Conservation (phyloP, 331 rosid species). For the Spiraea crenata region DNA sequence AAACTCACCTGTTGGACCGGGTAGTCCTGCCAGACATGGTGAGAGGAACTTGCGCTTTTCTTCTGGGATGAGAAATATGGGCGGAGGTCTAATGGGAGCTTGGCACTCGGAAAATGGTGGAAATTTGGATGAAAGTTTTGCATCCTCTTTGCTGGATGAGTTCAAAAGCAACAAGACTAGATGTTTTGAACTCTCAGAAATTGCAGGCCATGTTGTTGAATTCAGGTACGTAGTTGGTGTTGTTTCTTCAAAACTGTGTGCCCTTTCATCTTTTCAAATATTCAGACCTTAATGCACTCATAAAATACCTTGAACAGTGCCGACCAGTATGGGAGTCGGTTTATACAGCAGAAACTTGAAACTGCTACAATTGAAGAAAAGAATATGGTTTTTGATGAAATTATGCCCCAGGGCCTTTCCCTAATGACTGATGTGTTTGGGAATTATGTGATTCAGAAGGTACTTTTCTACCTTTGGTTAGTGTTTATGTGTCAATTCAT, state of each 20-base stretch:
- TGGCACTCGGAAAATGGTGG: constrained; percentile 45
- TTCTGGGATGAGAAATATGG: constrained; percentile 44
- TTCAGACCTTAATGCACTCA: not conserved
- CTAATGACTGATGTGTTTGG: constrained; percentile 57
- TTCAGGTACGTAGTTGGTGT: constrained; percentile 34
- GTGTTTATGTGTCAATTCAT: constrained; percentile 7
- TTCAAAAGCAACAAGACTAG: constrained; percentile 48
- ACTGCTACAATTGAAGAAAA: constrained; percentile 52
- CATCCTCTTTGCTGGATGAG: constrained; percentile 46
- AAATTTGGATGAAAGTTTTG: constrained; percentile 44
- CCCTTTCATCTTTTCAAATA: not conserved
- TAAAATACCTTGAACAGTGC: constrained; percentile 32
- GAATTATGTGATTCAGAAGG: constrained; percentile 60
- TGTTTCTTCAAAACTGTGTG: not conserved
- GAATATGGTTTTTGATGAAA: constrained; percentile 53
- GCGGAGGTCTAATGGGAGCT: constrained; percentile 45
- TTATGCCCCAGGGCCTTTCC: constrained; percentile 52
- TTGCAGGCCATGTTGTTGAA: constrained; percentile 55
- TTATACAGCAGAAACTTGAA: constrained; percentile 57
- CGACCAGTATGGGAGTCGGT: constrained; percentile 56
- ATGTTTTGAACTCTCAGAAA: constrained; percentile 51
- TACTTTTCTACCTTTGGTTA: constrained; percentile 1
- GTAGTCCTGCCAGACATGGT: constrained; percentile 39
- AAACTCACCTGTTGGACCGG: constrained; percentile 44
- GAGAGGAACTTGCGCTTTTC: constrained; percentile 42